A percentile compares a stretch with the other conserved stretches of the same genome.
phyloP scores from a whole-genome alignment of 805 yeast species.

The Aciculoconidium aculeatum region DNA sequence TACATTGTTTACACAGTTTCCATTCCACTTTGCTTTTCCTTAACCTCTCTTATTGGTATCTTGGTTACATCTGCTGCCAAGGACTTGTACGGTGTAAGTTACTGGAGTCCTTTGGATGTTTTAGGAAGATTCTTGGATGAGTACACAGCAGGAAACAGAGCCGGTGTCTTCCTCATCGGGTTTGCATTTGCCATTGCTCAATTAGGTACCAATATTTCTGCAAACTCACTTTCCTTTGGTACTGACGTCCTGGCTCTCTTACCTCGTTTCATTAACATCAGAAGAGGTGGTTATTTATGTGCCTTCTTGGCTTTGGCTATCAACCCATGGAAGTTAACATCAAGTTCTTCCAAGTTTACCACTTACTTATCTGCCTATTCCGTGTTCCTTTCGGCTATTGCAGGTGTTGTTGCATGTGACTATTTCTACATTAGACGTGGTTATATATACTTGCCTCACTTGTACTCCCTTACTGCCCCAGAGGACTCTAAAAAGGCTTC shows the following conservation, averaged over 20 bases:
- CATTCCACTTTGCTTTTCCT: slow-evolving; percentile 70
- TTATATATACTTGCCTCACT: slow-evolving; percentile 52
- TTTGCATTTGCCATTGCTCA: slow-evolving; percentile 70
- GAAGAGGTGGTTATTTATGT: slow-evolving; percentile 78
- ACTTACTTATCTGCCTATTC: slow-evolving; percentile 78
- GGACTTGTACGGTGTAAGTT: slow-evolving; percentile 57
- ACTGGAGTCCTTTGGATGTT: slow-evolving; percentile 84
- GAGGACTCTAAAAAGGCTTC: slow-evolving; percentile 23
- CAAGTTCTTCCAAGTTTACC: slow-evolving; percentile 67
- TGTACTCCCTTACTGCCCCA: slow-evolving; percentile 46
- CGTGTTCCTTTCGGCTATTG: slow-evolving; percentile 76
- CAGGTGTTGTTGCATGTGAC: slow-evolving; percentile 69
- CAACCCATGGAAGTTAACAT: slow-evolving; percentile 79
- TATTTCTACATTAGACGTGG: slow-evolving; percentile 72
- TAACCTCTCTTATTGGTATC: slow-evolving; percentile 82
- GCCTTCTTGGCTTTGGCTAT: slow-evolving; percentile 65
- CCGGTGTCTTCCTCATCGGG: slow-evolving; percentile 73
- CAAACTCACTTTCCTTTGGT: slow-evolving; percentile 67
- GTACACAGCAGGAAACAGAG: slow-evolving; percentile 55
- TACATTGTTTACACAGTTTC: slow-evolving; percentile 46
- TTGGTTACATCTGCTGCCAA: slow-evolving; percentile 77
- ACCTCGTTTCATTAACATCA: slow-evolving; percentile 61
- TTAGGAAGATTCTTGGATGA: slow-evolving; percentile 52
- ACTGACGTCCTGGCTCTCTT: slow-evolving; percentile 64
- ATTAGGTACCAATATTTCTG: slow-evolving; percentile 71